Evolutionary conservation across 2,329 filamentous ascomycete genomes (phyloP).

Genomic region (Scytalidium sp.): DNA sequence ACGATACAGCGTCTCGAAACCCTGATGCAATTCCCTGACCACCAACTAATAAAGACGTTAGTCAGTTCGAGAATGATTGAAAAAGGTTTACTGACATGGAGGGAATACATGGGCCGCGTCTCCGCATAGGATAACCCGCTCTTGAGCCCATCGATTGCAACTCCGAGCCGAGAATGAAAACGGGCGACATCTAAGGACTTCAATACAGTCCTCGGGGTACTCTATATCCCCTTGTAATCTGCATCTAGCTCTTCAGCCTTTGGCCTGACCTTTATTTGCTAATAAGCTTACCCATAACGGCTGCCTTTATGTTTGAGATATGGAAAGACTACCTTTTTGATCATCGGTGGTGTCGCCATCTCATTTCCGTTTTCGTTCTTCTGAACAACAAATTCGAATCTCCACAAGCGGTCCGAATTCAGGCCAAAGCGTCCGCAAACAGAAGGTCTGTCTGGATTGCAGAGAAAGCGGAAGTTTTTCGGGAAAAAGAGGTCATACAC

Average conservation of each 20-base stretch:
- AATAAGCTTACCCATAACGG: constrained; percentile 7
- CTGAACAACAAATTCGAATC: constrained; percentile 32
- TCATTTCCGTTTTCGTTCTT: constrained; percentile 25
- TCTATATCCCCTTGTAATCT: constrained; percentile 24
- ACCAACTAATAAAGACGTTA: constrained; percentile 24
- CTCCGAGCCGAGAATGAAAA: constrained; percentile 42
- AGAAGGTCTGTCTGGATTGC: constrained; percentile 21
- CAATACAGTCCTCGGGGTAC: constrained; percentile 43
- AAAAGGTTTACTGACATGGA: constrained; percentile 32
- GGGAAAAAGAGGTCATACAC: constrained; percentile 49
- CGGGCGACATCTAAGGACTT: constrained; percentile 41
- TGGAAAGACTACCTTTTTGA: constrained; percentile 24
- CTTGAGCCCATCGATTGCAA: constrained; percentile 43
- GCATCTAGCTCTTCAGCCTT: neutral
- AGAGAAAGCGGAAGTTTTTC: constrained; percentile 23
- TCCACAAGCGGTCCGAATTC: constrained; percentile 25
- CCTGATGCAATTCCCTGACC: constrained; percentile 39
- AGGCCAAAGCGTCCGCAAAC: constrained; percentile 28
- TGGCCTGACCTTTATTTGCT: neutral
- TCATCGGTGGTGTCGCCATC: constrained; percentile 23
- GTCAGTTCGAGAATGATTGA: neutral
- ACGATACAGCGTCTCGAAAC: constrained; percentile 33
- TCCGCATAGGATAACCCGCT: constrained; percentile 40
- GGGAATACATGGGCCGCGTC: constrained; percentile 52
- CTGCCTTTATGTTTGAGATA: constrained; percentile 25